Percentiles rank a stretch among this genome's conserved stretches.
Evolutionary conservation across 352 stramenopile species (phyloP).

Genomic region (Phytophthora palmivora): DNA sequence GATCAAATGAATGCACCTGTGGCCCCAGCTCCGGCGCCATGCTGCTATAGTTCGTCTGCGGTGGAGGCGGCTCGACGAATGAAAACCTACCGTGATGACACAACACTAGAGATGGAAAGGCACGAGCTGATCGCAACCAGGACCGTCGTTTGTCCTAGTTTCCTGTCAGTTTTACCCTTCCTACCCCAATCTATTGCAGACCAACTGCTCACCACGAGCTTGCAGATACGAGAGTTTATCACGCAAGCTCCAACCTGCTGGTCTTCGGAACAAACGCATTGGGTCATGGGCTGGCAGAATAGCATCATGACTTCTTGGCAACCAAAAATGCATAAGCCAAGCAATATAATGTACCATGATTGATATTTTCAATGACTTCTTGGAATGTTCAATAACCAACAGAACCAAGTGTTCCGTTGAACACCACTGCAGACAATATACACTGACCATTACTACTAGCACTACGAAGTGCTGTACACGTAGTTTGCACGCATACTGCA

Average conservation of each 20-base stretch:
- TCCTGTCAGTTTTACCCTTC: conserved; percentile 17
- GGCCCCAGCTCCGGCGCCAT: conserved; percentile 27
- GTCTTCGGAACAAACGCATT: background rate
- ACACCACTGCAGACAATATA: too few species aligned
- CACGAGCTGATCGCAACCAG: background rate
- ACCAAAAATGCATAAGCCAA: conserved; percentile 18
- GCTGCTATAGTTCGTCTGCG: conserved; percentile 38
- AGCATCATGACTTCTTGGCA: conserved; percentile 15
- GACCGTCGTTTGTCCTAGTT: background rate
- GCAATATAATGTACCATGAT: conserved; percentile 43
- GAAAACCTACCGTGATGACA: conserved; percentile 17
- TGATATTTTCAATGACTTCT: conserved; percentile 1
- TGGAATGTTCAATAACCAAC: too few species aligned
- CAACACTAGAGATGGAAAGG: conserved; percentile 20
- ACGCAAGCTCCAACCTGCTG: background rate
- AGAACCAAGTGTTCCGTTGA: too few species aligned
- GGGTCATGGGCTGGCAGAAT: conserved; percentile 6
- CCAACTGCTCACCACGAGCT: conserved; percentile 10
- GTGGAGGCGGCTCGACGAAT: conserved; percentile 39
- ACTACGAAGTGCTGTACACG: too few species aligned
- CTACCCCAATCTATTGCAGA: conserved; percentile 36
- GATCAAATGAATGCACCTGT: conserved; percentile 22
- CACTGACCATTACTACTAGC: too few species aligned
- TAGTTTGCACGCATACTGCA: too few species aligned
- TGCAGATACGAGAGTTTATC: conserved; percentile 11